phyloP scores from a whole-genome alignment of 2,329 filamentous ascomycete species.

The Capronia americana region DNA sequence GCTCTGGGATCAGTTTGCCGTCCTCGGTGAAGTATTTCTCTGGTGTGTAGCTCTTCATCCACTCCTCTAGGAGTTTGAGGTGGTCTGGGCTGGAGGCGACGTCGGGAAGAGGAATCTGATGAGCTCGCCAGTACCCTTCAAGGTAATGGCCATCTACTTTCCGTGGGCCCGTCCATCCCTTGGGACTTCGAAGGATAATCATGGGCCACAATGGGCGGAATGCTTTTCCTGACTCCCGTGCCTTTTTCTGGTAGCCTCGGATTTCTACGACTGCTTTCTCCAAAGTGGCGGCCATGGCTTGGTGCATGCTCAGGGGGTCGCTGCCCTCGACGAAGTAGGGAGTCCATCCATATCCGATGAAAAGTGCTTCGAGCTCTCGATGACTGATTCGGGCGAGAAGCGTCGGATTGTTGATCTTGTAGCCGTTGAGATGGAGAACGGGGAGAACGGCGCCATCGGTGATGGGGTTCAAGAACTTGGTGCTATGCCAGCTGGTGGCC shows the following conservation, averaged over 20 bases:
- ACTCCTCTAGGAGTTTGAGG: slow-evolving; percentile 72
- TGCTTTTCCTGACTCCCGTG: slow-evolving; percentile 71
- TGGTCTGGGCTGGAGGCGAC: slow-evolving; percentile 70
- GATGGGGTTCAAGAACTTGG: slow-evolving; percentile 80
- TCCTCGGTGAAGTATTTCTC: slow-evolving; percentile 71
- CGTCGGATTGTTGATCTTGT: slow-evolving; percentile 85
- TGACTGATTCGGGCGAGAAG: slow-evolving; percentile 75
- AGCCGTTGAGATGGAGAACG: slow-evolving; percentile 79
- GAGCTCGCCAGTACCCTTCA: slow-evolving; percentile 78
- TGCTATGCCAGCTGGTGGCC: slow-evolving; percentile 81
- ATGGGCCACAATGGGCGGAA: slow-evolving; percentile 78
- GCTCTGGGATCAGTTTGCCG: slow-evolving; percentile 67
- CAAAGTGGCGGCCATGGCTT: slow-evolving; percentile 79
- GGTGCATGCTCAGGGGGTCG: slow-evolving; percentile 76
- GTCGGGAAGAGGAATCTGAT: slow-evolving; percentile 78
- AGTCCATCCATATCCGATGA: slow-evolving; percentile 77
- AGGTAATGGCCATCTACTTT: slow-evolving; percentile 74
- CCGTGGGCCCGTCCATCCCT: slow-evolving; percentile 79
- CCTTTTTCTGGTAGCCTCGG: slow-evolving; percentile 70
- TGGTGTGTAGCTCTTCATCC: slow-evolving; percentile 79
- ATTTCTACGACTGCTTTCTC: slow-evolving; percentile 76
- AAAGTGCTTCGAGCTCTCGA: slow-evolving; percentile 72
- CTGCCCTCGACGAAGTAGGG: slow-evolving; percentile 82
- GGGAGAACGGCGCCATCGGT: slow-evolving; percentile 78
- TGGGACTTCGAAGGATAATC: slow-evolving; percentile 77